Percentiles rank a stretch among this genome's conserved stretches.
Conservation (phyloP, 768 basidiomycete species). For the Boletus barrowsii region DNA sequence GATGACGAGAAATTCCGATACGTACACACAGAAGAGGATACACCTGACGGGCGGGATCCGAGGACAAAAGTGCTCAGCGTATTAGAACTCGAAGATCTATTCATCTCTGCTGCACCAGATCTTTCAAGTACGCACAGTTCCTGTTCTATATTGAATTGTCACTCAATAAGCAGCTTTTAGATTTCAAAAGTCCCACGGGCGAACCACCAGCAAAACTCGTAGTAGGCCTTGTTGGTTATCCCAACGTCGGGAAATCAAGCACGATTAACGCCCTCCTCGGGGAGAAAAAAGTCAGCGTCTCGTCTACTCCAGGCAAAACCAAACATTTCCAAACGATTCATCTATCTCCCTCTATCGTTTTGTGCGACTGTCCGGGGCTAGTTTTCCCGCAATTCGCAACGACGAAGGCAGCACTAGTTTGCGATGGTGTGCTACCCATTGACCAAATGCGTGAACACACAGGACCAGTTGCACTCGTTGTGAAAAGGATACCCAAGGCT, state of each 20-base stretch:
- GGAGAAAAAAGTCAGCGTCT: constrained; percentile 97
- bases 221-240: constrained; percentile 94
- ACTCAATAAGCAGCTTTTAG: constrained; percentile 37
- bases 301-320: constrained; percentile 96
- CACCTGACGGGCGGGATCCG: constrained; percentile 51
- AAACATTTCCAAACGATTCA: constrained; percentile 99
- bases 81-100: constrained; percentile 82
- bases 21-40: constrained; percentile 55
- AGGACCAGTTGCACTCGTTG: constrained; percentile 77
- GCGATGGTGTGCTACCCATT: constrained; percentile 95
- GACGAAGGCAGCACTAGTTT: constrained; percentile 92
- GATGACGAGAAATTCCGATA: constrained; percentile 42
- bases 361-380: constrained; percentile 97
- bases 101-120: constrained; percentile 67
- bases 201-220: constrained; percentile 61
- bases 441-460: constrained; percentile 95
- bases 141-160: background rate
- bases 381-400: constrained; percentile 99
- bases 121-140: constrained; percentile 50
- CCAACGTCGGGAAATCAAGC: constrained; percentile 98
- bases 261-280: constrained; percentile 96
- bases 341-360: constrained; percentile 78
- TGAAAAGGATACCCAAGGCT: constrained; percentile 71
- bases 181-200: constrained; percentile 57
- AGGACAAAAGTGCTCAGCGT: constrained; percentile 81